Percentiles rank a stretch among this genome's conserved stretches.
Conservation (phyloP, 768 basidiomycete genomes). For the Lentinula aciculospora region DNA sequence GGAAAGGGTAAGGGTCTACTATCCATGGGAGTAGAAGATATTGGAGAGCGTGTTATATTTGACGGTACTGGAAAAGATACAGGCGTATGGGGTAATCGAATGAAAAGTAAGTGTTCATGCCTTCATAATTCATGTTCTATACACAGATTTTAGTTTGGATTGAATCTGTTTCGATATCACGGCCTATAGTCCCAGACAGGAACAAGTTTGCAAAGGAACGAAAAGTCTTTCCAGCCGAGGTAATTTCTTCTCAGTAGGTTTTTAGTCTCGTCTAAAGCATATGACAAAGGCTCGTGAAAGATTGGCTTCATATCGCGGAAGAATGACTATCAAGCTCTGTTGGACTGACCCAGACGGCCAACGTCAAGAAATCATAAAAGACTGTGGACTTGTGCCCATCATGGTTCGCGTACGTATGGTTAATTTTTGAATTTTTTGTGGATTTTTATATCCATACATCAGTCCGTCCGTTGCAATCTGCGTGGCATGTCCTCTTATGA, state of each 20-base stretch:
- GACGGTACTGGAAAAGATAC: slow-evolving; percentile 62
- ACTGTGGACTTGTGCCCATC: slow-evolving; percentile 91
- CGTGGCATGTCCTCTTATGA: slow-evolving; percentile 78
- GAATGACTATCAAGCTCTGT: slow-evolving; percentile 80
- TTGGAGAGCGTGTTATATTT: slow-evolving; percentile 90
- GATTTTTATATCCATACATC: slow-evolving; percentile 2
- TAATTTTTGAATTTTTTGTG: neutral
- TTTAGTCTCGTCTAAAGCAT: neutral
- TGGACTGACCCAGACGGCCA: slow-evolving; percentile 78
- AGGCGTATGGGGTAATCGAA: slow-evolving; percentile 72
- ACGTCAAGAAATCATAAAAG: slow-evolving; percentile 64
- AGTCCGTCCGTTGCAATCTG: slow-evolving; percentile 95
- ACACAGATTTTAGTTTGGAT: slow-evolving; percentile 69
- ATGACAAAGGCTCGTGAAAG: slow-evolving; percentile 82
- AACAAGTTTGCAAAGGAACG: slow-evolving; percentile 71
- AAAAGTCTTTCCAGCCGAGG: slow-evolving; percentile 86
- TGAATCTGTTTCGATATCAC: slow-evolving; percentile 74
- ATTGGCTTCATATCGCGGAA: slow-evolving; percentile 84
- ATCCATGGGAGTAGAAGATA: slow-evolving; percentile 72
- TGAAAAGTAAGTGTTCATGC: slow-evolving; percentile 59
- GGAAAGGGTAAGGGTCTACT: slow-evolving; percentile 79
- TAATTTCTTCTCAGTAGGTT: slow-evolving; percentile 23
- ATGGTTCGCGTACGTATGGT: slow-evolving; percentile 85
- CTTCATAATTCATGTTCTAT: slow-evolving; percentile 1
- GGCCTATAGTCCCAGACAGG: slow-evolving; percentile 84